Evolutionary conservation across 371 early-diverging fungal species (phyloP).

Genomic region (Lichtheimia hyalospora): DNA sequence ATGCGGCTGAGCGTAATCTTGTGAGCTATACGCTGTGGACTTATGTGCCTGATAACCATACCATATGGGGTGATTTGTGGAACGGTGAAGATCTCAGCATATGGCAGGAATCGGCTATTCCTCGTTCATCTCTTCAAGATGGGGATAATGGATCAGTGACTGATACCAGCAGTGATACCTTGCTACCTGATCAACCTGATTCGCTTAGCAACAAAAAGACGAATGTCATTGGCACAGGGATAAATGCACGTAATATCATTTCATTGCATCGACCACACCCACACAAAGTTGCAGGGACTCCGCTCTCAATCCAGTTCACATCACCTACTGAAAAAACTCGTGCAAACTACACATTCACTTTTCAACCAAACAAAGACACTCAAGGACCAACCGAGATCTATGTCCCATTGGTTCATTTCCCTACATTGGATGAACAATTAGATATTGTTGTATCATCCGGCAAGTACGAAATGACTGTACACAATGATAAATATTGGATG

Average conservation of each 20-base stretch:
- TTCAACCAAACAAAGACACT: constrained; percentile 7
- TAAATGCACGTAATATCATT: constrained; percentile 27
- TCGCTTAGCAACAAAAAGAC: neutral
- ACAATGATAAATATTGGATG: constrained; percentile 4
- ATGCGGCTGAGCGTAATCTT: constrained; percentile 63
- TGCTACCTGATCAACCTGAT: constrained; percentile 5
- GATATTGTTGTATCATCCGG: neutral
- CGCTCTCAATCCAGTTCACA: constrained; percentile 23
- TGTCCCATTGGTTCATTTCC: constrained; percentile 43
- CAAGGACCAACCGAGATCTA: constrained; percentile 39
- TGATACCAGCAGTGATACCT: constrained; percentile 11
- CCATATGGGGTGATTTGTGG: constrained; percentile 71
- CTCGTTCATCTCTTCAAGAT: neutral
- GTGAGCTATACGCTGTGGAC: constrained; percentile 69
- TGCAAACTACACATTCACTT: constrained; percentile 25
- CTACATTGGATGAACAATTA: constrained; percentile 5
- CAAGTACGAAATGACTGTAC: neutral
- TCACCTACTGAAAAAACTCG: constrained; percentile 25
- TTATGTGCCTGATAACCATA: constrained; percentile 61
- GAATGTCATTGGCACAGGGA: neutral
- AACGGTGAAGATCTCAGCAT: constrained; percentile 72
- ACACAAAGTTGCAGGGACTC: constrained; percentile 28
- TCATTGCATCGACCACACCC: constrained; percentile 43
- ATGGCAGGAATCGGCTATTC: constrained; percentile 24
- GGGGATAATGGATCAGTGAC: neutral